Percentiles rank a stretch among this genome's conserved stretches.
Evolutionary conservation across 2,329 filamentous ascomycete genomes (phyloP).

Genomic region (Beauveria caledonica): DNA sequence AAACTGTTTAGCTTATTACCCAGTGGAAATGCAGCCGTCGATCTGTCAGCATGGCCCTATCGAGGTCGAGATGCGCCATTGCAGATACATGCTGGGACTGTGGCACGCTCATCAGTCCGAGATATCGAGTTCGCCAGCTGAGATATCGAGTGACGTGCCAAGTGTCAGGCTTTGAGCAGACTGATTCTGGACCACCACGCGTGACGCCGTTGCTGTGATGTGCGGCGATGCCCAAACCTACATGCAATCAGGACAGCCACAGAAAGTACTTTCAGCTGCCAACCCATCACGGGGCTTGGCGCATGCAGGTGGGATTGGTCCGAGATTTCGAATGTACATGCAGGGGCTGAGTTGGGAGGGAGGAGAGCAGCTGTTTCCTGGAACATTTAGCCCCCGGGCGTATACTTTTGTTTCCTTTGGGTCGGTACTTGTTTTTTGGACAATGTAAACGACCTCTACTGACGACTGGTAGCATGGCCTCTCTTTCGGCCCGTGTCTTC

Average conservation of each 20-base stretch:
- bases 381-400: too few species aligned
- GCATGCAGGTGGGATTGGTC: background rate
- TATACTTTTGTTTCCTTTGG: too few species aligned
- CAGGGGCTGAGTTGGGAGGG: background rate
- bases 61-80: background rate
- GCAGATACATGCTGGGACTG: background rate
- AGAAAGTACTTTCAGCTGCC: background rate
- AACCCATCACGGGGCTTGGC: conserved; percentile 2
- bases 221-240: background rate
- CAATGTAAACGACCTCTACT: too few species aligned
- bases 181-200: background rate
- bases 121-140: too few species aligned
- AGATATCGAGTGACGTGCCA: too few species aligned
- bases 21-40: background rate
- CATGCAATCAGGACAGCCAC: background rate
- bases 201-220: background rate
- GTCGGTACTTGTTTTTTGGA: too few species aligned
- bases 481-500: too few species aligned
- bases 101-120: background rate
- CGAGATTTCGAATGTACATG: background rate
- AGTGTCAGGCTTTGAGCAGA: too few species aligned
- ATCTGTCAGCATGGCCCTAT: background rate
- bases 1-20: background rate
- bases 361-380: too few species aligned
- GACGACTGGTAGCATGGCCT: too few species aligned